Base-by-base conservation (phyloP, 2,329 filamentous ascomycete species). In the Exutisphaerella laricina region DNA sequence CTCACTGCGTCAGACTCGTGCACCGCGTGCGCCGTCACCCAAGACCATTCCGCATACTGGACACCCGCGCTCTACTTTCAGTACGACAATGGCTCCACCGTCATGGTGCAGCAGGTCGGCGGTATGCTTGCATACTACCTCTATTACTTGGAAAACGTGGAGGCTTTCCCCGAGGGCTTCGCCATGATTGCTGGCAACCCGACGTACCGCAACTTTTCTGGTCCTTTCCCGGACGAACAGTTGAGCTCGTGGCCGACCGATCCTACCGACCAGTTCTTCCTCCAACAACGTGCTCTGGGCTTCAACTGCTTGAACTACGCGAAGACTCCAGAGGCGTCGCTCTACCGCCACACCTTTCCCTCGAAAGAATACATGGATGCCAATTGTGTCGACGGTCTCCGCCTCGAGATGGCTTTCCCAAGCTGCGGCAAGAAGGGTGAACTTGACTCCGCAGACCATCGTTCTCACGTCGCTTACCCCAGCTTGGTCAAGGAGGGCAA, bases 51-150 rank as follows among this genome's bases (percentile, higher is more conserved):
- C n/a, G 81, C 80, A 22, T 95, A 95, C 70, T 95, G 88, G 66
- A 79, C 80, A 39, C 88, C 88, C 1, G 68, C 77, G 2, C 61
- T 94, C 50, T 89, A 90, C 69, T 95, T 94, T 65, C 66, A 81
- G 60, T 77, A 88, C 58, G 58, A 67, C 9, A 83, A 85, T 54
- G 78, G 83, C 44, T 70, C 79, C 43, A 79, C 79, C 38, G 77
- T 85, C 56, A 64, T 85, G 43, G 85, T 94, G 33, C 66, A 75
- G 1, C 81, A 92, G 62, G 77, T 84, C 38, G 87, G 88, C 49
- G 87, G 88, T 50, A 87, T 94, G 78, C 79, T 94, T 60, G 84
- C 83, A 80, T 96, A 97, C 74, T 96, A 96, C 66, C 79, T 94
- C 35, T 78, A 88, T 8, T 80, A 84, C 58, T 75, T 78, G 33